Conservation (phyloP, 768 basidiomycete species). For the Boletus tylopilopsis region DNA sequence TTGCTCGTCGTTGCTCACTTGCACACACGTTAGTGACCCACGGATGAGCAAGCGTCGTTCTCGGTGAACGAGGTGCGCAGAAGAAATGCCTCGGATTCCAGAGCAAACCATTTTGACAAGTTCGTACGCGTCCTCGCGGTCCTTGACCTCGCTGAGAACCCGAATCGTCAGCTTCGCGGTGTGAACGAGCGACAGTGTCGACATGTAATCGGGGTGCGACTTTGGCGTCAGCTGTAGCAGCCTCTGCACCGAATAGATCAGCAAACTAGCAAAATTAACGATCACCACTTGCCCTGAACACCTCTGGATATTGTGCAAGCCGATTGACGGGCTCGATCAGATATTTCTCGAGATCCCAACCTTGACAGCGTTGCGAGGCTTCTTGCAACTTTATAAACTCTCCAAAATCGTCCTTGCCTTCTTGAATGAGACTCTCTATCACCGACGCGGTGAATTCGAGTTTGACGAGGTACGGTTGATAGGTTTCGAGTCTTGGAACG, state of each 20-base stretch:
- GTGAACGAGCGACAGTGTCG: slow-evolving; percentile 60
- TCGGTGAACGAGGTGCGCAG: slow-evolving; percentile 56
- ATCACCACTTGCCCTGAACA: slow-evolving; percentile 61
- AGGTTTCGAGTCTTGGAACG: slow-evolving; percentile 69
- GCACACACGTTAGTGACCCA: slow-evolving; percentile 47
- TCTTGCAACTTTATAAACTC: slow-evolving; percentile 79
- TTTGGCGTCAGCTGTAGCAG: slow-evolving; percentile 67
- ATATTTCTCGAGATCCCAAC: slow-evolving; percentile 64
- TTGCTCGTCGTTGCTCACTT: slow-evolving; percentile 37
- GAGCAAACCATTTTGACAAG: slow-evolving; percentile 56
- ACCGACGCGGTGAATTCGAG: slow-evolving; percentile 56
- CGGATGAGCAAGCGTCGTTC: slow-evolving; percentile 74
- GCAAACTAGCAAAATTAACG: neutral
- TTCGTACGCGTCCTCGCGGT: slow-evolving; percentile 84
- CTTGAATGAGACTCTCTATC: slow-evolving; percentile 47
- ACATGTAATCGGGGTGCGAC: slow-evolving; percentile 64
- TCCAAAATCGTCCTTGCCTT: slow-evolving; percentile 68
- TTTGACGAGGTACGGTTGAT: slow-evolving; percentile 81
- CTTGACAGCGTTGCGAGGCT: slow-evolving; percentile 46
- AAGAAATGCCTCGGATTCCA: slow-evolving; percentile 55
- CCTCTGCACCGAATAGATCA: slow-evolving; percentile 43
- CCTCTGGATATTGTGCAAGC: slow-evolving; percentile 63
- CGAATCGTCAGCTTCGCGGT: slow-evolving; percentile 69
- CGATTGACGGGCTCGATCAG: slow-evolving; percentile 74
- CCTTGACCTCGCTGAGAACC: slow-evolving; percentile 81